Base-by-base conservation (phyloP, 148 eudicot genomes). In the Chenopodium berlandieri region DNA sequence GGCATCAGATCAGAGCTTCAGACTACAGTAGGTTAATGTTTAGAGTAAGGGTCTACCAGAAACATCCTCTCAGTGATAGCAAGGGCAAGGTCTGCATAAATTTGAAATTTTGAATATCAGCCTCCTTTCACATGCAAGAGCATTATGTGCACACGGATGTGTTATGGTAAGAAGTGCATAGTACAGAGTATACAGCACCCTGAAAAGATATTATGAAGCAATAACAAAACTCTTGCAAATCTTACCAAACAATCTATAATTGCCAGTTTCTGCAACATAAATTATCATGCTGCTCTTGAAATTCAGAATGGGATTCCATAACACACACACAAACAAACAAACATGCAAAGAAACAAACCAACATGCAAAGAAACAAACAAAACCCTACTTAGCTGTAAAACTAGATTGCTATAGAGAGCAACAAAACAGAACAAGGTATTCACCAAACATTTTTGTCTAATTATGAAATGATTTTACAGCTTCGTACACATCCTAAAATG, bases 271-370 rank as follows among this genome's bases (percentile, higher is more conserved):
- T 64, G 68, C 63, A 12, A 37, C 52, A 37, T 19, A 71, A 19
- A 71, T 71, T 13, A 71, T 37, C 47, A 34, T 70, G 75, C 75
- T 71, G 52, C 52, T 71, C 52, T 34, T 19, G 6, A 71, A 71
- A 22, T 14, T 40, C 52, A 71, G 25, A 44, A 40, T 71, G 46
- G 75, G 4, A 37, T 4, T 17, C 27, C 75, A 71, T 71, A 50
- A 7, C 73, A 9, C 25, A 64, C 44, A 40, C 44, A 32, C 34
- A 32, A 1, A 32, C 34, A 32, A 1, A 32, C 34, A 32, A 1
- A 32, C 34, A 32, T 0, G 2, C 34, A 32, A 32, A 32, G 1
- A 37, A 40, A 40, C 44, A 40, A 40, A 40, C 44, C 6, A 40
- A 6, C 44, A 40, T 40, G 1, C 44, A 40, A 40, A 40, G 44